Base-by-base conservation (phyloP, 345 rosid species). In the Boechera retrofracta region DNA sequence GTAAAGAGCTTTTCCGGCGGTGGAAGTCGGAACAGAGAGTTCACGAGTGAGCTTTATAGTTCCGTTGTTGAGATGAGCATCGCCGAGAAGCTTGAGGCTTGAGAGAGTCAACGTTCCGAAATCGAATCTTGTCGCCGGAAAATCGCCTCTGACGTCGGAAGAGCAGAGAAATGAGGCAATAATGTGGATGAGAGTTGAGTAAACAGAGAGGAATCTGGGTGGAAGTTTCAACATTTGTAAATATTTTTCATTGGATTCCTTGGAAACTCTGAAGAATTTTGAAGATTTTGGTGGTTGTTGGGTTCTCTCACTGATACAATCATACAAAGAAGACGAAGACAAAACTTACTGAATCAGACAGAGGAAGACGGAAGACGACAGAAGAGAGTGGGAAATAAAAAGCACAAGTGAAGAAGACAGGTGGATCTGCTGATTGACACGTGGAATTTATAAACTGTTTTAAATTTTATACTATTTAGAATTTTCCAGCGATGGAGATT, bases 21-120 rank as follows among this genome's bases (percentile, higher is more conserved):
- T 94, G 73, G 96, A 89, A 69, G 85, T 83, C 1, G 99, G 99
- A 18, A 91, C 98, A 29, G 88, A 38, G 71, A 95, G 85, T 79
- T 92, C 99, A 15, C 88, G 87, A 29, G 98, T 92, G 84, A 95
- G 99, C 16, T 85, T 85, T 4, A 91, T 88, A 54, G 89, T 92
- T 38, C 88, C 89, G 79, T 95, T 92, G 86, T 78, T 81, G 72
- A 91, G 73, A 80, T 92, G 98, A 39, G 99, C 99, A 66, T 91
- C 98, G 10, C 99, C 99, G 10, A 95, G 83, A 48, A 95, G 92
- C 71, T 86, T 87, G 15, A 95, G 83, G 53, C 87, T 89, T 42
- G 86, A 77, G 35, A 95, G 84, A 51, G 97, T 85, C 61, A 95
- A 69, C 42, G 93, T 89, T 2, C 91, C 94, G 80, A 95, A 83